Percentiles rank a stretch among this genome's conserved stretches.
phyloP scores from a whole-genome alignment of 306 rosid species.

The Astragalus glycyphyllos region DNA sequence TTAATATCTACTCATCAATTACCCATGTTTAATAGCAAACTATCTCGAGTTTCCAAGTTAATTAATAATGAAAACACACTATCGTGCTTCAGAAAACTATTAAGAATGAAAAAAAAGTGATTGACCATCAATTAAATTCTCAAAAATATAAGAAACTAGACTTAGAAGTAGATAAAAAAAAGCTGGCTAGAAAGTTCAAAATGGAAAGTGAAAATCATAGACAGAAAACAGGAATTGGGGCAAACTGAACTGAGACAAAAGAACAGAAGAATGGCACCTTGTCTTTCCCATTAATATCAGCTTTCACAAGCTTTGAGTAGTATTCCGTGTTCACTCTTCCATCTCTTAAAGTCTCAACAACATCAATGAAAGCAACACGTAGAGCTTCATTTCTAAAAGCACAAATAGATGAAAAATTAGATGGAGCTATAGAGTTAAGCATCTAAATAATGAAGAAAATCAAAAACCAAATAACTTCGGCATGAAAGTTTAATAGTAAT shows the following conservation, averaged over 20 bases:
- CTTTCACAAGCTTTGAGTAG: constrained; percentile 91
- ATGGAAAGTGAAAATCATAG: neutral
- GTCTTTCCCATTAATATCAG: constrained; percentile 92
- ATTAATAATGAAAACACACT: neutral
- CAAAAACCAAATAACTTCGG: constrained; percentile 17
- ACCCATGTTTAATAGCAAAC: neutral
- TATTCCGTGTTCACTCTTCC: constrained; percentile 73
- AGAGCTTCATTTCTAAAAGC: constrained; percentile 87
- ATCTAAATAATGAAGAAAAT: constrained; percentile 20
- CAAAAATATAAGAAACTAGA: constrained; percentile 1
- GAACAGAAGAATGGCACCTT: constrained; percentile 61
- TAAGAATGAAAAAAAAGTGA: constrained; percentile 3
- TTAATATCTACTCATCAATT: neutral
- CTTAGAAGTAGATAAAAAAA: neutral
- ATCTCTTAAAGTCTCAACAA: constrained; percentile 74
- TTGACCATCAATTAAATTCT: neutral
- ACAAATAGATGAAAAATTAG: constrained; percentile 33
- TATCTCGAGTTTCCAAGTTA: neutral
- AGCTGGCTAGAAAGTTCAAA: neutral
- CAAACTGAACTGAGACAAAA: constrained; percentile 2
- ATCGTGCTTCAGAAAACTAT: neutral
- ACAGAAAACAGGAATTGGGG: neutral
- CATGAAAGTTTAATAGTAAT: constrained; percentile 8
- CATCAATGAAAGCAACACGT: constrained; percentile 92
- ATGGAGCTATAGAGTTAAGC: constrained; percentile 6